Evolutionary conservation across 768 basidiomycete genomes (phyloP).

Genomic region (Amanita exitialis): DNA sequence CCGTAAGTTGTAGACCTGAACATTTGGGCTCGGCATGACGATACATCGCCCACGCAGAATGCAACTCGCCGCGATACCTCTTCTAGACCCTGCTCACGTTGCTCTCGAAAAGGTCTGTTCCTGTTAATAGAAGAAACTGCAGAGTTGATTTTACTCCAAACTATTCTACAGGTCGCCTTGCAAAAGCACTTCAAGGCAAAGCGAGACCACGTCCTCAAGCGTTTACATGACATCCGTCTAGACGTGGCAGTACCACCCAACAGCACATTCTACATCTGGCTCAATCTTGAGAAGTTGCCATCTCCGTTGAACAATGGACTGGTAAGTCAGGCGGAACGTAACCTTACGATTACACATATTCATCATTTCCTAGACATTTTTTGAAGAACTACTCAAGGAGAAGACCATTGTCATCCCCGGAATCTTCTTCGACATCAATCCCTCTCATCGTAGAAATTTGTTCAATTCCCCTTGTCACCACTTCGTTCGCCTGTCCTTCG

Average conservation of each 20-base stretch:
- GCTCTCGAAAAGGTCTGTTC: slow-evolving; percentile 49
- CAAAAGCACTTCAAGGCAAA: slow-evolving; percentile 89
- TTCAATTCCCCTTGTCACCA: slow-evolving; percentile 88
- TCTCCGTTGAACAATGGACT: slow-evolving; percentile 82
- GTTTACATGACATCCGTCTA: slow-evolving; percentile 72
- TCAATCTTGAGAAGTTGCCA: slow-evolving; percentile 73
- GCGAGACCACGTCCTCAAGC: slow-evolving; percentile 78
- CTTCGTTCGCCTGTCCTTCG: slow-evolving; percentile 82
- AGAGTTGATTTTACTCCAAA: background rate
- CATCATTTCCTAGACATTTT: slow-evolving; percentile 58
- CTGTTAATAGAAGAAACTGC: background rate
- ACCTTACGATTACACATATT: background rate
- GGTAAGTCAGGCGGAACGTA: slow-evolving; percentile 23
- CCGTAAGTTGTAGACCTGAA: slow-evolving; percentile 40
- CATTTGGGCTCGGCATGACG: background rate
- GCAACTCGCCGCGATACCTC: slow-evolving; percentile 80
- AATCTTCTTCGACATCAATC: slow-evolving; percentile 82
- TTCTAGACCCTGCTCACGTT: slow-evolving; percentile 67
- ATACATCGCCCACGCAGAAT: slow-evolving; percentile 32
- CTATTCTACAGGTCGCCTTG: slow-evolving; percentile 46
- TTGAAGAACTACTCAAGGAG: slow-evolving; percentile 87
- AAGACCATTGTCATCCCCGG: slow-evolving; percentile 88
- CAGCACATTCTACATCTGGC: slow-evolving; percentile 93
- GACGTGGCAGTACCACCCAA: slow-evolving; percentile 68
- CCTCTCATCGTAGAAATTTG: slow-evolving; percentile 75